Base-by-base conservation (phyloP, 176 grass and related monocot genomes). In the Metroxylon sagu region DNA sequence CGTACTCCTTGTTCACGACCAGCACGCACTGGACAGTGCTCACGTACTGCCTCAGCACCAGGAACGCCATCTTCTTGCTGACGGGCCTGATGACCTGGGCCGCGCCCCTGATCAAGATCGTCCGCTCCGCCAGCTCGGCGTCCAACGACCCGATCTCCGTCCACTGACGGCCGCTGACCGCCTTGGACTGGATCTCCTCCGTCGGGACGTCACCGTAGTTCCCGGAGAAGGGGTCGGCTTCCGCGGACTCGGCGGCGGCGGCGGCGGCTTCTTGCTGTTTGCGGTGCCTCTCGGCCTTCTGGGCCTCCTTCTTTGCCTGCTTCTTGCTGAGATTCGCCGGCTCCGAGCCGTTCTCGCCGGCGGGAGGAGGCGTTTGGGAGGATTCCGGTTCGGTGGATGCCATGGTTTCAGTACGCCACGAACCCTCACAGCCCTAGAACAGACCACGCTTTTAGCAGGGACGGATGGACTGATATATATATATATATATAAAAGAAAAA, bases 51-150 rank as follows among this genome's bases (percentile, higher is more conserved):
- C 92, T 77, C 25, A 91, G 27, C 25, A 97, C 92, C 4, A 91
- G 35, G 77, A 97, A 97, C 3, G 83, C 92, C 92, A 91, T 96
- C 74, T 96, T 97, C 84, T 88, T 97, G 78, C 87, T 83, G 31
- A 90, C 86, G 0, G 84, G 84, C 17, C 84, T 72, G 56, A 91
- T 75, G 0, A 58, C 64, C 30, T 88, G 84, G 56, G 81, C 79
- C 2, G 29, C 59, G 4, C 87, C 92, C 6, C 87, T 78, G 66
- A 91, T 75, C n/a, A 97, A 71, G 26, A 97, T 84, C 5, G 35
- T 52, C 51, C 73, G 67, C 5, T 71, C 81, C 5, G 71, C 77
- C 12, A 70, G 62, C 31, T 64, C 61, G 6, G 49, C 61, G 35
- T 57, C 67, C 50, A 91, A 74, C 56, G 66, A 62, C 55, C 73